Percentiles rank a stretch among this genome's conserved stretches.
Evolutionary conservation across 805 yeast genomes (phyloP).

Genomic region (Candida sanyiensis): DNA sequence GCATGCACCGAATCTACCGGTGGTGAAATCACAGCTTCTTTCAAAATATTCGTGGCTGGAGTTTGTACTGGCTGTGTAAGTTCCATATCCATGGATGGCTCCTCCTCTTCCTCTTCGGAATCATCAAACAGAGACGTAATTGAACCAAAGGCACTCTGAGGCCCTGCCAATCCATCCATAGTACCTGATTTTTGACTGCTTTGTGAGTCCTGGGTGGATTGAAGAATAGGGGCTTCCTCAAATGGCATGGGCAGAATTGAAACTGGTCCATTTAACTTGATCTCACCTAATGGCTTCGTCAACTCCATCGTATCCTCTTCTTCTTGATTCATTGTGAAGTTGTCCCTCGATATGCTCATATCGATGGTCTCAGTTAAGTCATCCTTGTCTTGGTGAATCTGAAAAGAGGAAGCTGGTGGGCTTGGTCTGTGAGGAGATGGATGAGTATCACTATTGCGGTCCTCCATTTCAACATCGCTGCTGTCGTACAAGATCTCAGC

Average conservation of each 20-base stretch:
- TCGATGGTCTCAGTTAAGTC: conserved; percentile 17
- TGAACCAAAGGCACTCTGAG: conserved; percentile 24
- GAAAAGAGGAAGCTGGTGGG: conserved; percentile 10
- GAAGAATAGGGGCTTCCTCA: conserved; percentile 1
- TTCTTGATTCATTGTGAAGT: conserved; percentile 10
- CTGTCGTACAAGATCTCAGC: conserved; percentile 22
- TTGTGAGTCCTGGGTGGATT: conserved; percentile 8
- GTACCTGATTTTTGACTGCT: conserved; percentile 2
- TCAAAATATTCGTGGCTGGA: neutral
- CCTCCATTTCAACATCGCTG: conserved; percentile 26
- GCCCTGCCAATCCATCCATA: conserved; percentile 3
- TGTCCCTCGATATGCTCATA: conserved; percentile 17
- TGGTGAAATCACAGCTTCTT: no score
- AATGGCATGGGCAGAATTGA: neutral
- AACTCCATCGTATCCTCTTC: conserved; percentile 27
- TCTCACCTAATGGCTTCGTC: conserved; percentile 23
- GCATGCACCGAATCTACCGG: no score
- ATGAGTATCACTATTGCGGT: conserved; percentile 20
- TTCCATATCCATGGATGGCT: conserved; percentile 21
- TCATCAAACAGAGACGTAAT: conserved; percentile 24
- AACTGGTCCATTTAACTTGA: conserved; percentile 6
- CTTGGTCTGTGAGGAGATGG: conserved; percentile 21
- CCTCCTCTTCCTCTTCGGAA: conserved; percentile 17
- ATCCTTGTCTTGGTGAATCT: conserved; percentile 20
- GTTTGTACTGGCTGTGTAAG: conserved; percentile 19